Evolutionary conservation across 2,329 filamentous ascomycete genomes (phyloP).

Genomic region (Dendryphion nanum): DNA sequence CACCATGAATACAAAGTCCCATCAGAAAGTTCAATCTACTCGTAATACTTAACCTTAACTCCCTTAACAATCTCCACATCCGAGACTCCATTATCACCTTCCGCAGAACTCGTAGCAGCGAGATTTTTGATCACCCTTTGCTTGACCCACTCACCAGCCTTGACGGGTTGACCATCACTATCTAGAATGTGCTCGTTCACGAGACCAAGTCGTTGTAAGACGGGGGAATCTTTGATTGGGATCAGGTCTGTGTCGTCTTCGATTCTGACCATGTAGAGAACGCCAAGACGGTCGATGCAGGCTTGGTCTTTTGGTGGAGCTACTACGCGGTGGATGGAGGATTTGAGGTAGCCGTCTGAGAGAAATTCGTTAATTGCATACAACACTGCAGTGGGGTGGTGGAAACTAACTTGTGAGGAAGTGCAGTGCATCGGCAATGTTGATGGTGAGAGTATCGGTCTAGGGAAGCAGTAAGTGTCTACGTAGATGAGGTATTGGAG

Average conservation of each 20-base stretch:
- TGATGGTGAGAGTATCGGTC: not conserved
- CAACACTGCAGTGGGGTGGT: not conserved
- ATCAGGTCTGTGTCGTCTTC: not conserved
- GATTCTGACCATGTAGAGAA: not conserved
- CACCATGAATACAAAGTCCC: too few species aligned
- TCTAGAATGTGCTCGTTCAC: not conserved
- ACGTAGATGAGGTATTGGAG: too few species aligned
- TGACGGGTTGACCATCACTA: not conserved
- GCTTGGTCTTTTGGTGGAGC: not conserved
- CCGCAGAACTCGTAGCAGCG: not conserved
- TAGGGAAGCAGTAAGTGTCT: too few species aligned
- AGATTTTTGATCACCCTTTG: not conserved
- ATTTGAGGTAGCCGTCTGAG: constrained; percentile 1
- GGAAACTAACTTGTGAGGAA: not conserved
- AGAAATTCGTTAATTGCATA: not conserved
- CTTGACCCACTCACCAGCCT: not conserved
- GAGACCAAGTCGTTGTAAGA: not conserved
- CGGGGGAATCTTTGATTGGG: not conserved
- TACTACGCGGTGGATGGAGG: not conserved
- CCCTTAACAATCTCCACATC: not conserved
- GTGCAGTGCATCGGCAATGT: not conserved
- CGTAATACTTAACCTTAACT: not conserved
- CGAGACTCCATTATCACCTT: not conserved
- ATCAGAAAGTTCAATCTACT: too few species aligned
- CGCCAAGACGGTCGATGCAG: not conserved